Percentiles rank a stretch among this genome's conserved stretches.
These are phyloP conservation scores for Phytophthora macrochlamydospora DNA, from an alignment of 352 stramenopile species.

Conservation along the genomic window DNA sequence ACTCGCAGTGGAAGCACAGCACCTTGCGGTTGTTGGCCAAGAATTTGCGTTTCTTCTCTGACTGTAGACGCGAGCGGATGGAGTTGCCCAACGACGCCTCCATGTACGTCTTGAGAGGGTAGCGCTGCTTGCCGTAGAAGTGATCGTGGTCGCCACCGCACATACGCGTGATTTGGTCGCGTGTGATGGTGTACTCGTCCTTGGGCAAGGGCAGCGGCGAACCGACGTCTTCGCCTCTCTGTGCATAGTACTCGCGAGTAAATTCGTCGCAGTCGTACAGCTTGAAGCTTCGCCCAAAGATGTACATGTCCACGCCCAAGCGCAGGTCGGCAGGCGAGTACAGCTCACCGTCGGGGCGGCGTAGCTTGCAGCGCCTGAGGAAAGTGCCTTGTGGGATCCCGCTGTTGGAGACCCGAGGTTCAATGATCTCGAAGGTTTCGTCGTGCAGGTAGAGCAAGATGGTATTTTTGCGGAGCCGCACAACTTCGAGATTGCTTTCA, in stretches of 20 bases:
- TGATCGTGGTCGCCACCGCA: constrained; percentile 71
- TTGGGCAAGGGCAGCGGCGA: constrained; percentile 66
- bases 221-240: constrained; percentile 48
- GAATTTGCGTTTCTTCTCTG: constrained; percentile 87
- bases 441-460: constrained; percentile 86
- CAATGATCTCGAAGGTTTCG: constrained; percentile 90
- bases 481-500: constrained; percentile 81
- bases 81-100: constrained; percentile 82
- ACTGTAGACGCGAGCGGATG: constrained; percentile 64
- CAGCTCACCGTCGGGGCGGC: constrained; percentile 56
- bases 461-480: constrained; percentile 75
- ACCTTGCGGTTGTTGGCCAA: constrained; percentile 88
- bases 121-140: constrained; percentile 79
- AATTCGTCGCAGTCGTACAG: constrained; percentile 80
- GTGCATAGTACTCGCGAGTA: constrained; percentile 67
- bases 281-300: constrained; percentile 82
- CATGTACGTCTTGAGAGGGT: constrained; percentile 87
- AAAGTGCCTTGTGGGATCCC: constrained; percentile 89
- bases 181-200: constrained; percentile 83
- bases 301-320: constrained; percentile 71
- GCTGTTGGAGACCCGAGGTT: constrained; percentile 80
- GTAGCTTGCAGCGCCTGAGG: constrained; percentile 76
- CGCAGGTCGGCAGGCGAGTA: constrained; percentile 62
- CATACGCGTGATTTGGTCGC: constrained; percentile 77
- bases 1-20: constrained; percentile 86